Conservation (phyloP, 441 rosid genomes). For the Pelargonium cotyledonis region DNA sequence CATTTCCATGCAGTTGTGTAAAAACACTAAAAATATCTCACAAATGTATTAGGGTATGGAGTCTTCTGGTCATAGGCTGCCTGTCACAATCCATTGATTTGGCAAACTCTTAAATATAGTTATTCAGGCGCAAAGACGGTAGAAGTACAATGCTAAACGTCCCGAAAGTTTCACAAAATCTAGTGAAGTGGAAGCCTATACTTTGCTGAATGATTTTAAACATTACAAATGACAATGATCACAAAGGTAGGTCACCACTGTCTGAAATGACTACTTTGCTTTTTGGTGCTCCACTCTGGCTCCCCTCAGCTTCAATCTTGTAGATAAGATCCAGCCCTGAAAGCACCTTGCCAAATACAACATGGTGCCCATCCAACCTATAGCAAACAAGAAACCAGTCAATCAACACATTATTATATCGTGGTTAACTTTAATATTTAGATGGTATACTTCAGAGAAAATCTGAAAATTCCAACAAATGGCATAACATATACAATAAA, state of each 20-base stretch:
- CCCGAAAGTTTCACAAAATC: not conserved
- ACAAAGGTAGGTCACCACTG: conserved; percentile 45
- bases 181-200: conserved; percentile 2
- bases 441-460: not conserved
- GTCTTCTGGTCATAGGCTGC: too few species aligned
- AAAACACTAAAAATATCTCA: too few species aligned
- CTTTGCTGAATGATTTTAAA: not conserved
- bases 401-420: not conserved
- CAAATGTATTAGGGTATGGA: too few species aligned
- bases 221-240: not conserved
- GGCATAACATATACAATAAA: not conserved
- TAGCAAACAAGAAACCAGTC: not conserved
- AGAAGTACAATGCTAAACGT: not conserved
- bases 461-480: not conserved
- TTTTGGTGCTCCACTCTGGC: conserved; percentile 44
- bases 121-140: too few species aligned
- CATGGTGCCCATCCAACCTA: conserved; percentile 69
- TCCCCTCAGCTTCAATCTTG: conserved; percentile 57
- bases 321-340: conserved; percentile 54
- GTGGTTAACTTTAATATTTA: not conserved
- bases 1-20: too few species aligned
- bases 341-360: conserved; percentile 58
- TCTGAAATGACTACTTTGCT: conserved; percentile 36
- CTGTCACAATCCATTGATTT: too few species aligned
- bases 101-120: too few species aligned